phyloP scores from a whole-genome alignment of 2,329 filamentous ascomycete species.

The Aspergillus aculeatus region DNA sequence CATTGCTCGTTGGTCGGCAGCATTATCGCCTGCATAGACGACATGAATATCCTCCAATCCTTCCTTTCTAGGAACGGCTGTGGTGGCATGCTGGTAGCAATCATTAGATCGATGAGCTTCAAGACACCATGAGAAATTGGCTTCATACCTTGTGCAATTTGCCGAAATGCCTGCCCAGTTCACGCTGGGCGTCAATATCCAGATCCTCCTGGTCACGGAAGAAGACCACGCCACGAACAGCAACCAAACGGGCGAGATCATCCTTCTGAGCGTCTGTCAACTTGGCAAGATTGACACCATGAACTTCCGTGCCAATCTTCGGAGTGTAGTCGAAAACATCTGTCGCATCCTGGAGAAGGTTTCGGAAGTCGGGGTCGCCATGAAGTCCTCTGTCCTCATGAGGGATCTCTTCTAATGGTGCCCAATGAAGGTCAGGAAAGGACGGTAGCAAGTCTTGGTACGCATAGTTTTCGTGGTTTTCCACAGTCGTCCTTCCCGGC shows the following conservation, averaged over 20 bases:
- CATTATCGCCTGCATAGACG: slow-evolving; percentile 54
- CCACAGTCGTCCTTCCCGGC: slow-evolving; percentile 49
- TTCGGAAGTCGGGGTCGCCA: slow-evolving; percentile 55
- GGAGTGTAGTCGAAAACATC: slow-evolving; percentile 58
- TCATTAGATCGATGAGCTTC: background rate
- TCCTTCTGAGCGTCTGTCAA: slow-evolving; percentile 54
- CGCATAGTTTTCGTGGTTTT: slow-evolving; percentile 51
- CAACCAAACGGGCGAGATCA: slow-evolving; percentile 54
- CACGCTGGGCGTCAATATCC: slow-evolving; percentile 53
- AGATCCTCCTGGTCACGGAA: slow-evolving; percentile 57
- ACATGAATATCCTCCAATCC: slow-evolving; percentile 59
- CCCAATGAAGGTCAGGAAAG: slow-evolving; percentile 56
- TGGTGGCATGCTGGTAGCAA: slow-evolving; percentile 50
- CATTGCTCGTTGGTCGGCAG: slow-evolving; percentile 53
- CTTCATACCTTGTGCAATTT: slow-evolving; percentile 47
- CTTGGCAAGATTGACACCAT: slow-evolving; percentile 51
- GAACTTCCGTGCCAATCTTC: slow-evolving; percentile 56
- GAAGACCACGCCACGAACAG: slow-evolving; percentile 57
- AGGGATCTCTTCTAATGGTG: slow-evolving; percentile 47
- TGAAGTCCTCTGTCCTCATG: slow-evolving; percentile 56
- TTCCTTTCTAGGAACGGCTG: slow-evolving; percentile 48
- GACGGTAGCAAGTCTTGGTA: slow-evolving; percentile 53
- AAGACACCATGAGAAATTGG: background rate
- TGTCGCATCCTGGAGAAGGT: slow-evolving; percentile 53
- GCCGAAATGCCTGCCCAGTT: slow-evolving; percentile 54